phyloP scores from a whole-genome alignment of 2,329 filamentous ascomycete genomes.

The Penicillium sp. region DNA sequence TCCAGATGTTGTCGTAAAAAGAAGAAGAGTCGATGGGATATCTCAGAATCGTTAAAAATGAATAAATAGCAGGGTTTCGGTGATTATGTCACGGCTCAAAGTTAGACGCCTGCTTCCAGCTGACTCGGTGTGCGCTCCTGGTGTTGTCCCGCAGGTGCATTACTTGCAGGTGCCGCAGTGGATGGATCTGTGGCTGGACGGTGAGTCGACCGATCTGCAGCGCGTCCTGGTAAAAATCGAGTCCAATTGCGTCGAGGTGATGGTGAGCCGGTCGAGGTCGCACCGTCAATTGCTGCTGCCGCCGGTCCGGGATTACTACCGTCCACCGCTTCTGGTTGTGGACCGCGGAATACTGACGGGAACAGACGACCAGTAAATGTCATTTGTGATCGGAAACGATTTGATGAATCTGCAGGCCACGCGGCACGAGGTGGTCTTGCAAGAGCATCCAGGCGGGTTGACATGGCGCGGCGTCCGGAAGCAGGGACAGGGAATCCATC shows the following conservation, averaged over 20 bases:
- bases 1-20: constrained; percentile 20
- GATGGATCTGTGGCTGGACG: background rate
- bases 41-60: background rate
- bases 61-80: background rate
- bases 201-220: constrained; percentile 7
- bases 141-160: constrained; percentile 1
- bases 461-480: constrained; percentile 23
- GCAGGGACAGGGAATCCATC: constrained; percentile 25
- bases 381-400: constrained; percentile 30
- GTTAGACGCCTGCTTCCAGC: constrained; percentile 17
- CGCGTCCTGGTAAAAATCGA: constrained; percentile 14
- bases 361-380: constrained; percentile 35
- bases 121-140: constrained; percentile 17
- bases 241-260: constrained; percentile 8
- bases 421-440: constrained; percentile 30
- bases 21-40: constrained; percentile 2
- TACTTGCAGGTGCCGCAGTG: background rate
- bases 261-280: background rate
- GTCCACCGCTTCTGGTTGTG: constrained; percentile 6
- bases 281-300: too few relatives aligned
- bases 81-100: too few relatives aligned
- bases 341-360: constrained; percentile 22
- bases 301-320: too few relatives aligned
- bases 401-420: constrained; percentile 29
- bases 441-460: constrained; percentile 21